phyloP scores from a whole-genome alignment of 192 early-diverging fungal genomes.

The Rhizophlyctis rosea region DNA sequence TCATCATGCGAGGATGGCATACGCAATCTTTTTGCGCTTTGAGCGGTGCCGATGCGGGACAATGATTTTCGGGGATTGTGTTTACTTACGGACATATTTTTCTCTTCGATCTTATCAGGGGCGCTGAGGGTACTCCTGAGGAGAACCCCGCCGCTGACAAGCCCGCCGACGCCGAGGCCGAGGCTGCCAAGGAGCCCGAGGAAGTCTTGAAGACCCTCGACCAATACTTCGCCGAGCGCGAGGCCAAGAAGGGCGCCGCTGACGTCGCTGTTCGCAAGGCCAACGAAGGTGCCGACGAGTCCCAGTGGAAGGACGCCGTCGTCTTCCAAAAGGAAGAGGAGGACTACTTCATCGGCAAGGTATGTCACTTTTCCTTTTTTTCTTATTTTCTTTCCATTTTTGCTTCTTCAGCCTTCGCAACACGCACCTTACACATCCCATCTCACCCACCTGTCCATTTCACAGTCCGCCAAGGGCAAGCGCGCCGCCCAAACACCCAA shows the following conservation, averaged over 20 bases:
- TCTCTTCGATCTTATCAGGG: constrained; percentile 6
- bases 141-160: constrained; percentile 19
- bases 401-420: constrained; percentile 13
- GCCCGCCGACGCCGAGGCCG: constrained; percentile 38
- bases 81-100: neutral
- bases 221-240: constrained; percentile 75
- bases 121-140: neutral
- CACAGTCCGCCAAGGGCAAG: constrained; percentile 51
- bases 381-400: constrained; percentile 14
- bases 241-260: constrained; percentile 54
- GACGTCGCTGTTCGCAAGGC: constrained; percentile 64
- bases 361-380: constrained; percentile 20
- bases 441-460: constrained; percentile 30
- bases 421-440: constrained; percentile 11
- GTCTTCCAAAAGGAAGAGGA: constrained; percentile 68
- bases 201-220: constrained; percentile 81
- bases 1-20: too few relatives aligned
- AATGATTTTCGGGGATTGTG: too few relatives aligned
- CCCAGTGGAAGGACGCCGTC: constrained; percentile 77
- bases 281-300: constrained; percentile 84
- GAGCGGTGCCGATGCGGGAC: too few relatives aligned
- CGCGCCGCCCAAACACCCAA: constrained; percentile 46
- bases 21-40: too few relatives aligned
- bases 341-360: constrained; percentile 71
- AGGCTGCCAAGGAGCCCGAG: constrained; percentile 59